phyloP scores from a whole-genome alignment of 176 grass and related monocot species.

The Elymus sibiricus region DNA sequence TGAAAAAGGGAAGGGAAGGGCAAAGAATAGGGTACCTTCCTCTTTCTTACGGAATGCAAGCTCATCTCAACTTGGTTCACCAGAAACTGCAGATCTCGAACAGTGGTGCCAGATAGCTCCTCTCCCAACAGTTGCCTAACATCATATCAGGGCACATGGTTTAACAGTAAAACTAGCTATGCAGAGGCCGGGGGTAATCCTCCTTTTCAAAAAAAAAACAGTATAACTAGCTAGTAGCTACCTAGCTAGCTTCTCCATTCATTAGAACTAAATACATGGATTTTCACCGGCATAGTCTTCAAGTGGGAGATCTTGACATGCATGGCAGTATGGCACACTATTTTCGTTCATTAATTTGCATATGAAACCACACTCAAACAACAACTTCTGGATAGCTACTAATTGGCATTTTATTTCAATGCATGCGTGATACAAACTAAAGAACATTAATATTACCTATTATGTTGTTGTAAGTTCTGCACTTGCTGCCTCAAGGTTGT shows the following conservation, averaged over 20 bases:
- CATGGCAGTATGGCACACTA: background rate
- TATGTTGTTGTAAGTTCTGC: conserved; percentile 33
- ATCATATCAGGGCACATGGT: background rate
- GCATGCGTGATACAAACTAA: background rate
- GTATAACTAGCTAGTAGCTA: background rate
- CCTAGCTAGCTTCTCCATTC: background rate
- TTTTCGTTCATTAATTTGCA: background rate
- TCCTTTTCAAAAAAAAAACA: too few species aligned
- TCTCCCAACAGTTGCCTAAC: conserved; percentile 25
- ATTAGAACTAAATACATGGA: background rate
- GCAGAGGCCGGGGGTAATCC: too few species aligned
- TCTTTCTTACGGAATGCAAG: conserved; percentile 21
- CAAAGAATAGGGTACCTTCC: background rate
- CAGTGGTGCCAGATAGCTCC: conserved; percentile 14
- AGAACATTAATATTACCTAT: conserved; percentile 22
- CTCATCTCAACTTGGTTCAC: conserved; percentile 27
- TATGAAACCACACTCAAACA: background rate
- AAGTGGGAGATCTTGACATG: background rate
- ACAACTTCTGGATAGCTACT: background rate
- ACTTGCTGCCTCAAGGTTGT: conserved; percentile 34
- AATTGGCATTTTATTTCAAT: background rate
- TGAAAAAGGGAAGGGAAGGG: background rate
- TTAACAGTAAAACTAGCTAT: too few species aligned
- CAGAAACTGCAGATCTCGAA: conserved; percentile 34
- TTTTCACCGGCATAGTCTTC: background rate